These are phyloP conservation scores for Verticillium longisporum DNA, from an alignment of 2,329 filamentous ascomycete genomes.

Conservation along the genomic window DNA sequence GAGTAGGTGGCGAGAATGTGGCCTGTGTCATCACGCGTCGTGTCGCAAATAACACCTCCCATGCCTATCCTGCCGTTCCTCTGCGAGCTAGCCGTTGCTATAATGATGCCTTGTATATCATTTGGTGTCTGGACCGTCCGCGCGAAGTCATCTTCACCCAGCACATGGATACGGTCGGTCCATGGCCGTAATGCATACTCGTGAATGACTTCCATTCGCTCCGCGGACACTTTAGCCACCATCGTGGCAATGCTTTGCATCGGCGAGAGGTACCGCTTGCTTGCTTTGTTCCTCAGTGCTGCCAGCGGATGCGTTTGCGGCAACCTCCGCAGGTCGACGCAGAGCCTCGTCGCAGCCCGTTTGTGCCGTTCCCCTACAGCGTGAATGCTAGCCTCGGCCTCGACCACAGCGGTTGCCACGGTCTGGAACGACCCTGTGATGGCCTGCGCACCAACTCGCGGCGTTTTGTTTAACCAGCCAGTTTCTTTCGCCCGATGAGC, in stretches of 20 bases:
- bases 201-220: slow-evolving; percentile 6
- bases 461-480: too few relatives aligned
- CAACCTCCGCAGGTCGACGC: too few relatives aligned
- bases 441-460: too few relatives aligned
- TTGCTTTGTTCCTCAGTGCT: neutral
- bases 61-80: slow-evolving; percentile 5
- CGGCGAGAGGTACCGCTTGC: slow-evolving; percentile 1
- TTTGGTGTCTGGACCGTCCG: neutral
- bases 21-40: neutral
- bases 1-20: slow-evolving; percentile 8
- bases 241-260: slow-evolving; percentile 1
- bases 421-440: too few relatives aligned
- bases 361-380: too few relatives aligned
- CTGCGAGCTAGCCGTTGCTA: slow-evolving; percentile 11
- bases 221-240: neutral
- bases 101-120: neutral
- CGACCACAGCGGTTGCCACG: too few relatives aligned
- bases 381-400: too few relatives aligned
- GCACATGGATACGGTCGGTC: slow-evolving; percentile 3
- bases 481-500: too few relatives aligned
- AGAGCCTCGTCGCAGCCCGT: too few relatives aligned
- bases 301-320: slow-evolving; percentile 2
- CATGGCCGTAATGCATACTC: slow-evolving; percentile 6
- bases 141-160: neutral
- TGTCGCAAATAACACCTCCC: slow-evolving; percentile 5